These are phyloP conservation scores for Psilocybe cyanescens DNA, from an alignment of 768 basidiomycete species.

Conservation along the genomic window DNA sequence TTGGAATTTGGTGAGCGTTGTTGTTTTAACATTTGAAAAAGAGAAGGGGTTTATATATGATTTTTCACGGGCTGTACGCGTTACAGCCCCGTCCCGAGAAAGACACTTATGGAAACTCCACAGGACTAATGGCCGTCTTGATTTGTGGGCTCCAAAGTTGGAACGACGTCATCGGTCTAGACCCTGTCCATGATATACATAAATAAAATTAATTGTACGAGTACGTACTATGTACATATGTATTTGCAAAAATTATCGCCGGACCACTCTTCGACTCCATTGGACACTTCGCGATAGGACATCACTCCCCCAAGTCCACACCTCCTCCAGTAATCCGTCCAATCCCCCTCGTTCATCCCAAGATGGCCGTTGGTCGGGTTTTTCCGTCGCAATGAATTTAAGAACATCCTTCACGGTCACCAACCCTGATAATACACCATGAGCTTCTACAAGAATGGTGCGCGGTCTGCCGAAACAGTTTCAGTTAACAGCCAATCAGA, in stretches of 20 bases:
- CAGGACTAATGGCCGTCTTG: not conserved
- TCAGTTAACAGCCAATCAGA: slow-evolving; percentile 5
- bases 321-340: slow-evolving; percentile 64
- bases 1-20: slow-evolving; percentile 2
- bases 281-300: slow-evolving; percentile 36
- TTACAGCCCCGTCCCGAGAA: not conserved
- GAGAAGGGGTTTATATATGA: slow-evolving; percentile 3
- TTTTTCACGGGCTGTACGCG: not conserved
- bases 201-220: slow-evolving; percentile 6
- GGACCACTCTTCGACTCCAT: slow-evolving; percentile 41
- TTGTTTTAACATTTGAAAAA: not conserved
- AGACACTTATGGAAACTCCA: not conserved
- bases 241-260: slow-evolving; percentile 29
- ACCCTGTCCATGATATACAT: not conserved
- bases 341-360: slow-evolving; percentile 70
- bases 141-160: not conserved
- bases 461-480: slow-evolving; percentile 66
- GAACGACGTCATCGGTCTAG: not conserved
- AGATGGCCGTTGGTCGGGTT: slow-evolving; percentile 52
- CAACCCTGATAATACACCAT: slow-evolving; percentile 81
- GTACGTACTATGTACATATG: slow-evolving; percentile 7
- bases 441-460: slow-evolving; percentile 92
- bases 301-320: slow-evolving; percentile 57
- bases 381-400: slow-evolving; percentile 74
- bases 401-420: slow-evolving; percentile 97